Percentiles rank a stretch among this genome's conserved stretches.
Evolutionary conservation across 176 grass and related monocot genomes (phyloP).

Genomic region (Phragmites australis): DNA sequence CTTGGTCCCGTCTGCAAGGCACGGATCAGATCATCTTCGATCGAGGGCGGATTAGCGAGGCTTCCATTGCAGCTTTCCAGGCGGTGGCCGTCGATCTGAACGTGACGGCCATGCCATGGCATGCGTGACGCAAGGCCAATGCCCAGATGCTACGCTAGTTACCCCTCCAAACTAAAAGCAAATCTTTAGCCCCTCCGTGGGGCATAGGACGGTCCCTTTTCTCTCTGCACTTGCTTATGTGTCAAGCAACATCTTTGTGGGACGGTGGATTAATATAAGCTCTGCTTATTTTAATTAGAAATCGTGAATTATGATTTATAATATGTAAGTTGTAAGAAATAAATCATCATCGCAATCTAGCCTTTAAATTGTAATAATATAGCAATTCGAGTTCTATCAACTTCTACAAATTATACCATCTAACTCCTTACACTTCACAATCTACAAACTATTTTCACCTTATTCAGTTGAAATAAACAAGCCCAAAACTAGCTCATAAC

Average conservation of each 20-base stretch:
- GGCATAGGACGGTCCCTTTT: not conserved
- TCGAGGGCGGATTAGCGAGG: not conserved
- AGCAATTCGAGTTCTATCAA: too few relatives aligned
- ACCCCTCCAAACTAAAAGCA: not conserved
- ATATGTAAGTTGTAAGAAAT: too few relatives aligned
- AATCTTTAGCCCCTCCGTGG: too few relatives aligned
- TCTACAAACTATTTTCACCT: too few relatives aligned
- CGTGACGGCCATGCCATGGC: not conserved
- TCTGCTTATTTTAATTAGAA: too few relatives aligned
- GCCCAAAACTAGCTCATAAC: not conserved
- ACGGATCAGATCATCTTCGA: not conserved
- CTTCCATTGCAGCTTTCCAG: not conserved
- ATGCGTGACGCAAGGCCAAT: constrained; percentile 16
- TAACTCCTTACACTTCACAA: too few relatives aligned
- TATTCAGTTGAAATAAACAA: too few relatives aligned
- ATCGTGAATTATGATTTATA: too few relatives aligned
- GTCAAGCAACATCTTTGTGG: constrained; percentile 21
- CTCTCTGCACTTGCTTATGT: not conserved
- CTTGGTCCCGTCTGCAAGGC: too few relatives aligned
- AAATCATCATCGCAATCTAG: too few relatives aligned
- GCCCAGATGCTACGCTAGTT: not conserved
- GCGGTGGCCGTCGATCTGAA: not conserved
- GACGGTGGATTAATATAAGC: constrained; percentile 37
- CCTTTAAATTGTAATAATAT: too few relatives aligned
- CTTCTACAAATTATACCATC: too few relatives aligned